Conservation (phyloP, 805 yeast genomes). For the Saccharomyces mikatae region DNA sequence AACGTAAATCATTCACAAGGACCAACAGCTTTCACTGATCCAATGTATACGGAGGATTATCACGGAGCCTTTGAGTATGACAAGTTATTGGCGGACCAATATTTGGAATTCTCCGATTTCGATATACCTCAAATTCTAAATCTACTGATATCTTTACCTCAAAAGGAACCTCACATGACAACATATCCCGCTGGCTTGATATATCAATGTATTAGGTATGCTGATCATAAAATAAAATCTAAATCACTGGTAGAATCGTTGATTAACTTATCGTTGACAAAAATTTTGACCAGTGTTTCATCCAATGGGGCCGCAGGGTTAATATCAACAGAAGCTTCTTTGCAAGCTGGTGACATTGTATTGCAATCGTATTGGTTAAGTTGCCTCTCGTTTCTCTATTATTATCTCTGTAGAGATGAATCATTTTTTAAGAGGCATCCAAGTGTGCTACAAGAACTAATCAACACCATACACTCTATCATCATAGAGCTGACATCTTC, state of each 20-base stretch:
- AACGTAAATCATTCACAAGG: conserved; percentile 5
- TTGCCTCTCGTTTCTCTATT: conserved; percentile 65
- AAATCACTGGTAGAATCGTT: conserved; percentile 49
- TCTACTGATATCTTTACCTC: conserved; percentile 52
- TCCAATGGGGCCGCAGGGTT: background rate
- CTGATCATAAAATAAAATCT: conserved; percentile 46
- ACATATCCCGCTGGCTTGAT: conserved; percentile 60
- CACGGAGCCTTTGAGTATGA: conserved; percentile 44
- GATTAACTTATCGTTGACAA: conserved; percentile 51
- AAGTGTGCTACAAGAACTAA: conserved; percentile 48
- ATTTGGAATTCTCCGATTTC: conserved; percentile 52
- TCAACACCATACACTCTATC: conserved; percentile 48
- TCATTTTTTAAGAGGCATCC: conserved; percentile 49
- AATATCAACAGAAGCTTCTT: conserved; percentile 7
- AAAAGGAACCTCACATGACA: conserved; percentile 39
- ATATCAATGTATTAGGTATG: conserved; percentile 63
- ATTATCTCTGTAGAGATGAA: conserved; percentile 65
- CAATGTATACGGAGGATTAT: background rate
- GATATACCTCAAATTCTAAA: conserved; percentile 66
- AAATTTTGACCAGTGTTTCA: conserved; percentile 51
- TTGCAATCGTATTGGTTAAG: conserved; percentile 83
- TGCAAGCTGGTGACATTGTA: conserved; percentile 50
- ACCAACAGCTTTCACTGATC: background rate
- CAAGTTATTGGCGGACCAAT: conserved; percentile 49
- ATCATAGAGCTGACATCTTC: conserved; percentile 60